Percentiles rank a stretch among this genome's conserved stretches.
Conservation (phyloP, 345 rosid species). For the Psidium guajava region DNA sequence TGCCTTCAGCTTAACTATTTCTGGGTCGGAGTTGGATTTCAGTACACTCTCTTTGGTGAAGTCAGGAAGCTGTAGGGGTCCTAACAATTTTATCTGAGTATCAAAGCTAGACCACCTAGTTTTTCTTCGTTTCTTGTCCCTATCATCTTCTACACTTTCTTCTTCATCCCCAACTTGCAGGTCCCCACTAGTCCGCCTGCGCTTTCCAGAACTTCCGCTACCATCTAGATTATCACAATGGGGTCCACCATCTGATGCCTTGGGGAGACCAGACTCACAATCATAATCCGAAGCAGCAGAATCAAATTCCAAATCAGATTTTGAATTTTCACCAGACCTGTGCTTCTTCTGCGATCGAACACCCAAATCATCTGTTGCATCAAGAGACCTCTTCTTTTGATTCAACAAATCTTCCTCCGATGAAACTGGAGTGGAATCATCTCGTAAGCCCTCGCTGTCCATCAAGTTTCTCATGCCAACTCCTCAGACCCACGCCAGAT, state of each 20-base stretch:
- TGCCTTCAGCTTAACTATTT: conserved; percentile 5
- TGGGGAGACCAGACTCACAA: neutral
- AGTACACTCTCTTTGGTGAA: neutral
- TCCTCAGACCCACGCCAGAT: neutral
- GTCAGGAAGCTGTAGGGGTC: conserved; percentile 11
- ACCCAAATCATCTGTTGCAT: neutral
- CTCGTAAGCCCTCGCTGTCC: neutral
- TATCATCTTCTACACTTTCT: neutral
- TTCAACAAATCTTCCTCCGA: neutral
- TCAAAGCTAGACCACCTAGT: conserved; percentile 8
- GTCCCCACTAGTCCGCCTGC: conserved; percentile 3
- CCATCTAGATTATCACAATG: neutral
- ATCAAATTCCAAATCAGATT: neutral
- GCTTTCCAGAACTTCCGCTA: conserved; percentile 5
- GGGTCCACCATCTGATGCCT: neutral
- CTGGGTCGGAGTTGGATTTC: conserved; percentile 1
- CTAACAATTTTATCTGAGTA: conserved; percentile 3
- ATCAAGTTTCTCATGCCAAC: neutral
- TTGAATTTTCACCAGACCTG: neutral
- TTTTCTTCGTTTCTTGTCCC: conserved; percentile 10
- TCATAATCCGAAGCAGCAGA: neutral
- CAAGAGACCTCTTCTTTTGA: neutral
- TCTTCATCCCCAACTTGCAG: neutral
- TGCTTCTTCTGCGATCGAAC: neutral
- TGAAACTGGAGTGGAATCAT: neutral